Percentiles rank a stretch among this genome's conserved stretches.
These are phyloP conservation scores for Moricandia moricandioides DNA, from an alignment of 345 rosid species.

Conservation along the genomic window DNA sequence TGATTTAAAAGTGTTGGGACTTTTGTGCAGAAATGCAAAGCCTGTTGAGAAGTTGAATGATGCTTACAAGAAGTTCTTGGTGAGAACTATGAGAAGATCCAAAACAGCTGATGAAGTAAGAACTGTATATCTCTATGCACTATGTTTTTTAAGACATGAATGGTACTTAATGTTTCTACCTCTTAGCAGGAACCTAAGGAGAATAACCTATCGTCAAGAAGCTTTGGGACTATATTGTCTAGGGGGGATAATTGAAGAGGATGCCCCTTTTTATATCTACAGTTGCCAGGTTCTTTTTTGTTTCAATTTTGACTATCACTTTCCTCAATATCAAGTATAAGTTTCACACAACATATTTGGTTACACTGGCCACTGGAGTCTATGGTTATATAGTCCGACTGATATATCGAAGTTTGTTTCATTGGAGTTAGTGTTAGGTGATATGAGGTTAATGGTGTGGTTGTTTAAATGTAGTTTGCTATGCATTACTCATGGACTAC, in stretches of 20 bases:
- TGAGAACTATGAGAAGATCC: conserved; percentile 59
- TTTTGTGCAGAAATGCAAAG: conserved; percentile 61
- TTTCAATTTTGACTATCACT: not conserved
- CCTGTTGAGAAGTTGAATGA: conserved; percentile 73
- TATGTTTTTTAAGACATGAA: no score
- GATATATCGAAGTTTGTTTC: not conserved
- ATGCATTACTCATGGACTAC: conserved; percentile 96
- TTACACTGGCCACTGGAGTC: not conserved
- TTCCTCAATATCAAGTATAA: not conserved
- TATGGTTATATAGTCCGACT: not conserved
- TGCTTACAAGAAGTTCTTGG: conserved; percentile 67
- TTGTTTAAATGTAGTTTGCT: conserved; percentile 68
- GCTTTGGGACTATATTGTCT: conserved; percentile 73
- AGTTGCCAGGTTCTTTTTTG: conserved; percentile 78
- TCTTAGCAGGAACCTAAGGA: conserved; percentile 53
- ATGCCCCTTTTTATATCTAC: conserved; percentile 93
- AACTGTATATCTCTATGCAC: no score
- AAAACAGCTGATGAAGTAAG: conserved; percentile 54
- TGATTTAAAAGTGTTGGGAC: not conserved
- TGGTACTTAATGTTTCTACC: no score
- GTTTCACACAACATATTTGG: not conserved
- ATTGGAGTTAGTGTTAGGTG: not conserved
- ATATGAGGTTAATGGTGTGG: conserved; percentile 3
- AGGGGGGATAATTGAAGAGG: conserved; percentile 72
- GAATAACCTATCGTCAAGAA: conserved; percentile 50